phyloP scores from a whole-genome alignment of 148 eudicot species.

The Arbutus unedo region DNA sequence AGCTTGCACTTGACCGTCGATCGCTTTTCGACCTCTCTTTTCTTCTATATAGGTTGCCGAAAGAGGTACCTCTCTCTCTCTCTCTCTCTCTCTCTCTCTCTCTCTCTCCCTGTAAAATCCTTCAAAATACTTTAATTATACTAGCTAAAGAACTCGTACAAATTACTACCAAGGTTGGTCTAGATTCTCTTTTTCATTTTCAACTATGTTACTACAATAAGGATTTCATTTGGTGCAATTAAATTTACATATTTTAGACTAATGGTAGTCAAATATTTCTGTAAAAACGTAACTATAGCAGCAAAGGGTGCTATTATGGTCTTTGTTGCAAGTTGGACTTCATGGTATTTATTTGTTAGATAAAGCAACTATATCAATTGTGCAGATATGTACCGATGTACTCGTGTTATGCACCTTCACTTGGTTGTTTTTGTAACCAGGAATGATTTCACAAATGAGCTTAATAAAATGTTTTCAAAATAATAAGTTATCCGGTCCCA shows the following conservation, averaged over 20 bases:
- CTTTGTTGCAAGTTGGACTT: not conserved
- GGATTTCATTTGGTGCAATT: not conserved
- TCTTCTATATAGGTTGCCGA: too few relatives aligned
- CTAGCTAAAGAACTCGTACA: constrained; percentile 82
- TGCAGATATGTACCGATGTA: not conserved
- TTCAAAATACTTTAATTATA: constrained; percentile 58
- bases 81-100: too few relatives aligned
- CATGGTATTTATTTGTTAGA: not conserved
- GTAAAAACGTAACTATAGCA: not conserved
- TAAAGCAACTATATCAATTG: constrained; percentile 1
- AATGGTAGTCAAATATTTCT: not conserved
- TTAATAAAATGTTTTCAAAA: not conserved
- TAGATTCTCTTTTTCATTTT: not conserved
- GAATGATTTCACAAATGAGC: constrained; percentile 59
- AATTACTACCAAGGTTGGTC: constrained; percentile 74
- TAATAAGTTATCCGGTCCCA: too few relatives aligned
- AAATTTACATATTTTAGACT: not conserved
- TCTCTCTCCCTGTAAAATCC: constrained; percentile 27
- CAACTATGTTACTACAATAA: not conserved
- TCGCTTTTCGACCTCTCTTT: too few relatives aligned
- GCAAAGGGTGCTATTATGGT: not conserved
- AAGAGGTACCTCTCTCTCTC: too few relatives aligned
- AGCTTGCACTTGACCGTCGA: too few relatives aligned
- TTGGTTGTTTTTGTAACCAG: constrained; percentile 74
- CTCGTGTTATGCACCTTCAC: constrained; percentile 17